A percentile compares a stretch with the other conserved stretches of the same genome.
These are phyloP conservation scores for Rosa multiflora DNA, from an alignment of 306 rosid species.

Conservation along the genomic window DNA sequence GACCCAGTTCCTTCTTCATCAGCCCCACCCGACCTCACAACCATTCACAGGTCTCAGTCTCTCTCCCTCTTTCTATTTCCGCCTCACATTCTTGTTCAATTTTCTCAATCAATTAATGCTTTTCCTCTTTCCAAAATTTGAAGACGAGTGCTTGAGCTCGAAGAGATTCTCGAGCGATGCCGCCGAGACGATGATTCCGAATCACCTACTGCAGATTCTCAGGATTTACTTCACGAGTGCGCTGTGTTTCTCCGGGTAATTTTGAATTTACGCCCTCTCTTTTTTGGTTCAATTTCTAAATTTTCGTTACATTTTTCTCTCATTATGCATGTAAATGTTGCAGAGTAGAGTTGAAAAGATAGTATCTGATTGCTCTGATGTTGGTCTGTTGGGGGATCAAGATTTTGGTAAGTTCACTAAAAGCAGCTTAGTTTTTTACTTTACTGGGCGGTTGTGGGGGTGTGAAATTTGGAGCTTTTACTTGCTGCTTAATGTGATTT, in stretches of 20 bases:
- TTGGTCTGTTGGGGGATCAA: too few relatives aligned
- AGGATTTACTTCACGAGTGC: constrained; percentile 41
- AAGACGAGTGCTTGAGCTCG: constrained; percentile 57
- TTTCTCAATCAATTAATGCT: background rate
- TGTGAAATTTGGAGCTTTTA: too few relatives aligned
- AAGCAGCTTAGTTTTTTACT: too few relatives aligned
- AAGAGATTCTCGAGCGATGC: constrained; percentile 33
- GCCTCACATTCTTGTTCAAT: background rate
- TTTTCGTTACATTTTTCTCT: too few relatives aligned
- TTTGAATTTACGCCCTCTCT: background rate
- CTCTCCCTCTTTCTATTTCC: background rate
- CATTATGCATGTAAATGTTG: too few relatives aligned
- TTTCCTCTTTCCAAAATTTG: constrained; percentile 1
- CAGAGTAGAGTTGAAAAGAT: too few relatives aligned
- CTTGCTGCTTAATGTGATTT: too few relatives aligned
- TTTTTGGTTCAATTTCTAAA: background rate
- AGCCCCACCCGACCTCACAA: constrained; percentile 26
- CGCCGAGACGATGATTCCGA: constrained; percentile 28
- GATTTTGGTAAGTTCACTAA: too few relatives aligned
- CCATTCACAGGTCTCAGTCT: constrained; percentile 48
- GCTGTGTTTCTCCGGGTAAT: constrained; percentile 54
- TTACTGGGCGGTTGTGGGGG: too few relatives aligned
- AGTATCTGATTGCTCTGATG: too few relatives aligned
- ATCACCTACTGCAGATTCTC: constrained; percentile 31
- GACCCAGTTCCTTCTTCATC: constrained; percentile 26